These are phyloP conservation scores for Monascus ruber DNA, from an alignment of 2,329 filamentous ascomycete genomes.

Conservation along the genomic window DNA sequence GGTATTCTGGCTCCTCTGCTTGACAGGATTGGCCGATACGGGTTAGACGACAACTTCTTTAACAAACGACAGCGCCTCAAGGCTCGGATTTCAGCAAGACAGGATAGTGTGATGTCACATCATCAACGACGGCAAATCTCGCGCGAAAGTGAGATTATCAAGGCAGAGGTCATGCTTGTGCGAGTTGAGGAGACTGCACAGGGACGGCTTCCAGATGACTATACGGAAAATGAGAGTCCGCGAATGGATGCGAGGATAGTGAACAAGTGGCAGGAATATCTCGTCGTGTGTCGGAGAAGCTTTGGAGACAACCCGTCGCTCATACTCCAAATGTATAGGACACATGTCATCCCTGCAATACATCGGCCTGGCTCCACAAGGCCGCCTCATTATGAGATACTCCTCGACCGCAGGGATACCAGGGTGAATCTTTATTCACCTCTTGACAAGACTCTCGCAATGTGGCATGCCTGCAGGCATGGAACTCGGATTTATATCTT, in stretches of 20 bases:
- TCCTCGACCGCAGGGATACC: constrained; percentile 41
- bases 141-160: constrained; percentile 51
- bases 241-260: constrained; percentile 46
- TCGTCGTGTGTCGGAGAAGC: constrained; percentile 50
- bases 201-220: constrained; percentile 46
- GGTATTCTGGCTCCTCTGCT: constrained; percentile 3
- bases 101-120: constrained; percentile 22
- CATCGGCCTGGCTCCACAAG: constrained; percentile 43
- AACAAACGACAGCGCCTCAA: constrained; percentile 30
- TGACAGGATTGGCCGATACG: constrained; percentile 32
- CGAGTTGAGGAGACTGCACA: constrained; percentile 45
- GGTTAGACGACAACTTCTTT: constrained; percentile 32
- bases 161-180: constrained; percentile 59
- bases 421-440: constrained; percentile 54
- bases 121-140: constrained; percentile 26
- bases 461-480: constrained; percentile 45
- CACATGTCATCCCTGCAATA: constrained; percentile 50
- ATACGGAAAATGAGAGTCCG: constrained; percentile 52
- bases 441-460: constrained; percentile 55
- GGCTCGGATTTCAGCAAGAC: constrained; percentile 25
- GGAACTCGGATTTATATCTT: constrained; percentile 53
- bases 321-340: constrained; percentile 50
- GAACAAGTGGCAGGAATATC: constrained; percentile 56
- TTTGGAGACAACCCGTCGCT: constrained; percentile 44
- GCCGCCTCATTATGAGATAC: constrained; percentile 47